These are phyloP conservation scores for Daldinia childiae DNA, from an alignment of 495 filamentous ascomycete genomes.

Conservation along the genomic window DNA sequence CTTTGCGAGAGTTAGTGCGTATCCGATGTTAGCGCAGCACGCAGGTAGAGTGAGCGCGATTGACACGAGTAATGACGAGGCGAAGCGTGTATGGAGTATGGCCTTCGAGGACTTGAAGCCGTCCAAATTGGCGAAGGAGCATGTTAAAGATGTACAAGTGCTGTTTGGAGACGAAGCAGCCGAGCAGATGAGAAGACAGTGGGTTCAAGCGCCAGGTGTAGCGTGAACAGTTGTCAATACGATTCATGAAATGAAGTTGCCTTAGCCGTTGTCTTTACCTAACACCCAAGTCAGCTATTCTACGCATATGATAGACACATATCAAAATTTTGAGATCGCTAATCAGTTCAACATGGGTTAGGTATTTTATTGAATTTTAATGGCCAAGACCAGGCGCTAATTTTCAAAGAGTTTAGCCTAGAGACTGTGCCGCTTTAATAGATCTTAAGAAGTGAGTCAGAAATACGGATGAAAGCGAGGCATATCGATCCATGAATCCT, in stretches of 20 bases:
- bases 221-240: not conserved
- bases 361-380: not conserved
- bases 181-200: constrained; percentile 25
- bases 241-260: not conserved
- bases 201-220: not conserved
- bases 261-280: not conserved
- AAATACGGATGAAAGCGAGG: not conserved
- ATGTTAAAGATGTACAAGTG: constrained; percentile 34
- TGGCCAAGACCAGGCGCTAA: constrained; percentile 11
- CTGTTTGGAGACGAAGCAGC: constrained; percentile 42
- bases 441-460: not conserved
- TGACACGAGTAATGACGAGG: constrained; percentile 43
- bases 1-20: constrained; percentile 45
- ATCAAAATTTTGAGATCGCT: not conserved
- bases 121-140: constrained; percentile 30
- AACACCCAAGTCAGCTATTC: not conserved
- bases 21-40: constrained; percentile 48
- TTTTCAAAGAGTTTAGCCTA: constrained; percentile 8
- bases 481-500: not conserved
- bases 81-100: constrained; percentile 48
- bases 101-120: constrained; percentile 46
- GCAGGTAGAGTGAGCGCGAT: constrained; percentile 45
- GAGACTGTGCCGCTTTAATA: not conserved
- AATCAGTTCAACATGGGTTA: not conserved
- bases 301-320: not conserved